phyloP scores from a whole-genome alignment of 169 alveolate species.

The Plasmodium adleri region DNA sequence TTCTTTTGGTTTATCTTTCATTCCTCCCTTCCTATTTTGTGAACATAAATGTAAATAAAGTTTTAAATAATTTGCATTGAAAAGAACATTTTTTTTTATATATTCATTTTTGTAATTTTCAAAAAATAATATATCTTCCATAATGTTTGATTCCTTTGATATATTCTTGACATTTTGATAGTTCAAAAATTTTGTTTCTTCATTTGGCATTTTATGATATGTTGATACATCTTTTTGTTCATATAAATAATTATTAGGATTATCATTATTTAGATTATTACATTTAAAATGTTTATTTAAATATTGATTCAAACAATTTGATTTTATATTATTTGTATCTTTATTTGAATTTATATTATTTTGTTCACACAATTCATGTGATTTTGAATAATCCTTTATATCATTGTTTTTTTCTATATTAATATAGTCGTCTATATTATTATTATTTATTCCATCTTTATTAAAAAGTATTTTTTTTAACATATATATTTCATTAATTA shows the following conservation, averaged over 20 bases:
- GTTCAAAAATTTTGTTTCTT: too few relatives aligned
- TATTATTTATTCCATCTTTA: constrained; percentile 37
- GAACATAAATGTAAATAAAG: constrained; percentile 80
- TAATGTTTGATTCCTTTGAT: background rate
- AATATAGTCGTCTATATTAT: constrained; percentile 31
- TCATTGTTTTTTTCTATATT: too few relatives aligned
- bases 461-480: constrained; percentile 33
- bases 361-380: constrained; percentile 15
- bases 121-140: constrained; percentile 27
- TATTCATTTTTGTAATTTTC: constrained; percentile 72
- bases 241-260: background rate
- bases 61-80: constrained; percentile 66
- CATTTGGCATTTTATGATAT: too few relatives aligned
- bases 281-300: background rate
- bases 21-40: constrained; percentile 91
- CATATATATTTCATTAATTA: constrained; percentile 82
- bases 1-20: constrained; percentile 97
- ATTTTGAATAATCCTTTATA: background rate
- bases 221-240: too few relatives aligned
- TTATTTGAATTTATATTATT: constrained; percentile 80
- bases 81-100: constrained; percentile 77
- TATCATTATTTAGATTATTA: background rate
- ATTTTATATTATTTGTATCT: background rate
- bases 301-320: background rate
- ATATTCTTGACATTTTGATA: too few relatives aligned